Conservation (phyloP, 805 yeast genomes). For the Cephaloascus fragrans region DNA sequence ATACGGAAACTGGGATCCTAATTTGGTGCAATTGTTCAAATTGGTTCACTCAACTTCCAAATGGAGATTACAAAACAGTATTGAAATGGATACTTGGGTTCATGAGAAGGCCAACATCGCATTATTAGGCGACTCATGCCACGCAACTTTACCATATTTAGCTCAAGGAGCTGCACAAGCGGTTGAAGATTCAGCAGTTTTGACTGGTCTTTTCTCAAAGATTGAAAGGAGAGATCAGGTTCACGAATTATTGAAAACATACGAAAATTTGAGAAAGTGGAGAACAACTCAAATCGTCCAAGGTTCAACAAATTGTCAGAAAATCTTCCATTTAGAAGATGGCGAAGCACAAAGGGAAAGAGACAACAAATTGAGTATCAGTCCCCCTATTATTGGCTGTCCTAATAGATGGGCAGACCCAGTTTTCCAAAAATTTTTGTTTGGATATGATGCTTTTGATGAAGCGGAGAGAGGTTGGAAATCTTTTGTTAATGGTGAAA, state of each 20-base stretch:
- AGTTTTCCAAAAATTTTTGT: conserved; percentile 15
- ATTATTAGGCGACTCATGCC: conserved; percentile 23
- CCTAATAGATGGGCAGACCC: conserved; percentile 17
- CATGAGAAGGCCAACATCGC: conserved; percentile 15
- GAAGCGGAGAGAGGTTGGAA: conserved; percentile 13
- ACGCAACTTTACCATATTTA: conserved; percentile 23
- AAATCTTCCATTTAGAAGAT: conserved; percentile 16
- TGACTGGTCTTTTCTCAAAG: conserved; percentile 11
- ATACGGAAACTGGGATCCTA: conserved; percentile 19
- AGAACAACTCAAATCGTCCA: conserved; percentile 16
- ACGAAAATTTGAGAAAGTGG: conserved; percentile 11
- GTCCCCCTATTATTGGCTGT: conserved; percentile 11
- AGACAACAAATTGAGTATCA: conserved; percentile 8
- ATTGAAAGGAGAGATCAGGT: conserved; percentile 10
- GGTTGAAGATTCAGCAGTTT: conserved; percentile 20
- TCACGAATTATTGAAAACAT: conserved; percentile 7
- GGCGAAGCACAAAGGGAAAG: conserved; percentile 15
- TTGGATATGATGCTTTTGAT: conserved; percentile 14
- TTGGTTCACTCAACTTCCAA: conserved; percentile 11
- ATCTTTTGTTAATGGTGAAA: conserved; percentile 1
- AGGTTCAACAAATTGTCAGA: conserved; percentile 9
- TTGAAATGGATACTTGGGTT: conserved; percentile 15
- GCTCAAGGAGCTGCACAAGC: conserved; percentile 24
- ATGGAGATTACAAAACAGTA: conserved; percentile 16
- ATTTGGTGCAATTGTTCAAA: conserved; percentile 9